A percentile compares a stretch with the other conserved stretches of the same genome.
Conservation (phyloP, 768 basidiomycete genomes). For the Pleurotus pulmonarius region DNA sequence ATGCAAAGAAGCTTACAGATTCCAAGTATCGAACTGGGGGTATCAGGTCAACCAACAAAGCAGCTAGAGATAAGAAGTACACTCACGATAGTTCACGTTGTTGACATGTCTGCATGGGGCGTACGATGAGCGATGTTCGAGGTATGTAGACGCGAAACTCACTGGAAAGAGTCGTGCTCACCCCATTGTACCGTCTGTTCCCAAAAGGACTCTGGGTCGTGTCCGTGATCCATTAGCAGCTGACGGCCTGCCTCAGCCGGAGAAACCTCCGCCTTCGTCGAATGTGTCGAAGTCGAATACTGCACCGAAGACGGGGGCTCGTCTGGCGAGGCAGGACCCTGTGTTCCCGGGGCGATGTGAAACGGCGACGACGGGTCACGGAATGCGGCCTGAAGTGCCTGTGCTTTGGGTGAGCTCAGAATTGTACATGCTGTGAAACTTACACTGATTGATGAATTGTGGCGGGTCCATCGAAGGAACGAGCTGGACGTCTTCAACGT, state of each 20-base stretch:
- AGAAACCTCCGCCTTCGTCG: background rate
- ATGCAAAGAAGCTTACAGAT: constrained; percentile 39
- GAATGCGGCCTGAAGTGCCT: constrained; percentile 64
- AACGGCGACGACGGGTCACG: constrained; percentile 64
- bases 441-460: constrained; percentile 4
- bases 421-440: background rate
- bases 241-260: constrained; percentile 34
- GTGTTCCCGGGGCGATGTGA: constrained; percentile 53
- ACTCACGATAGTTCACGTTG: constrained; percentile 68
- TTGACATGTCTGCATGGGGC: constrained; percentile 61
- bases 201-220: constrained; percentile 68
- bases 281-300: constrained; percentile 11
- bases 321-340: constrained; percentile 59
- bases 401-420: background rate
- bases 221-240: constrained; percentile 43
- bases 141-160: constrained; percentile 20
- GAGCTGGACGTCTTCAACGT: background rate
- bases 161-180: constrained; percentile 78
- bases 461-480: background rate
- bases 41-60: constrained; percentile 1
- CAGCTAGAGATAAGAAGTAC: background rate
- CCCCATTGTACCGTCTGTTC: constrained; percentile 80
- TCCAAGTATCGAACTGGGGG: constrained; percentile 63
- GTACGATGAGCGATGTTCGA: constrained; percentile 1
- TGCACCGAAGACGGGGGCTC: constrained; percentile 23